phyloP scores from a whole-genome alignment of 2,329 filamentous ascomycete genomes.

The Herpotrichia juniperi region DNA sequence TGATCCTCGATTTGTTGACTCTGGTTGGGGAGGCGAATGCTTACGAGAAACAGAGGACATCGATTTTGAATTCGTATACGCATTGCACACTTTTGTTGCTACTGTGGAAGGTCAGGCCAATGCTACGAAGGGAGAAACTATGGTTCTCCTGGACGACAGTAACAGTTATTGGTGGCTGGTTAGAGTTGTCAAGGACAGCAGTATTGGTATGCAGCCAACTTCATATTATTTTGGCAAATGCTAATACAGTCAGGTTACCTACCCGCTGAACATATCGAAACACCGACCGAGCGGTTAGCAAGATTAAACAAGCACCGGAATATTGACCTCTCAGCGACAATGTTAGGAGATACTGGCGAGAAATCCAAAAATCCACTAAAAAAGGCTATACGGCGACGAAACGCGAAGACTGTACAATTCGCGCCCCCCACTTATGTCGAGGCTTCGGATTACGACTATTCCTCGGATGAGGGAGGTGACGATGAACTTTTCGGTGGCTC shows the following conservation, averaged over 20 bases:
- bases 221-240: not conserved
- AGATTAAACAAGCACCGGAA: conserved; percentile 97
- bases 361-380: conserved; percentile 84
- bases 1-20: conserved; percentile 70
- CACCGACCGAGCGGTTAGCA: conserved; percentile 90
- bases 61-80: conserved; percentile 99
- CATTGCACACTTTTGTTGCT: conserved; percentile 94
- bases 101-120: conserved; percentile 98
- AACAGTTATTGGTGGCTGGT: conserved; percentile 99
- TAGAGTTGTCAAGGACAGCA: conserved; percentile 94
- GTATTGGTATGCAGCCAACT: conserved; percentile 68
- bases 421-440: conserved; percentile 85
- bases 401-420: conserved; percentile 87
- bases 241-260: conserved; percentile 73
- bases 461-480: conserved; percentile 74
- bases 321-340: conserved; percentile 79
- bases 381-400: conserved; percentile 80
- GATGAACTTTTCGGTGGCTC: conserved; percentile 44
- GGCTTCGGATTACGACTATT: conserved; percentile 86
- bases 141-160: conserved; percentile 97
- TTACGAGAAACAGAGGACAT: conserved; percentile 97
- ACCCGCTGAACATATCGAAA: conserved; percentile 97
- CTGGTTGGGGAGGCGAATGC: conserved; percentile 78
- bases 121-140: conserved; percentile 96
- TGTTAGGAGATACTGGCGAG: conserved; percentile 75